Evolutionary conservation across 176 grass and related monocot genomes (phyloP).

Genomic region (Bothriochloa decipiens): DNA sequence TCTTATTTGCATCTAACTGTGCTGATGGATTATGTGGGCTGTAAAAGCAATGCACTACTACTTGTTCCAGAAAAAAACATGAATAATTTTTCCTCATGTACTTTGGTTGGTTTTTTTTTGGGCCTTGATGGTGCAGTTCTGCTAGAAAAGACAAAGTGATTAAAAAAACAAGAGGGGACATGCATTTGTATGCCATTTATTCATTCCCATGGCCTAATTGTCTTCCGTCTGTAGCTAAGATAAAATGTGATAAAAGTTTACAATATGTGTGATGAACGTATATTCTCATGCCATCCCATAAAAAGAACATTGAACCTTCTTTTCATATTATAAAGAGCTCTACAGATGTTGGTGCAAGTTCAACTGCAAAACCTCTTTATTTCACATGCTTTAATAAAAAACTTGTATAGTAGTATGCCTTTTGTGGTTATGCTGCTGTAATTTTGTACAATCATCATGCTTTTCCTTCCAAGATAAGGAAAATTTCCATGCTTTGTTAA

Average conservation of each 20-base stretch:
- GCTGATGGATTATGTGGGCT: not conserved
- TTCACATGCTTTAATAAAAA: conserved; percentile 30
- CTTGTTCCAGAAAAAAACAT: not conserved
- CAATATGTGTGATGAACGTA: not conserved
- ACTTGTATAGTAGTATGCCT: not conserved
- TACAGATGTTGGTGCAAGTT: not conserved
- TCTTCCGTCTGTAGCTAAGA: not conserved
- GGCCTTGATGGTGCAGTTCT: conserved; percentile 1
- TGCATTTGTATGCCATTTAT: conserved; percentile 17
- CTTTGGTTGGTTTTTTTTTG: not conserved
- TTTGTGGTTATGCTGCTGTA: not conserved
- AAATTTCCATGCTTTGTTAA: not conserved
- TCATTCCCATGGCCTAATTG: not conserved
- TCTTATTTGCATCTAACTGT: conserved; percentile 18
- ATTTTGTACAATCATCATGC: not conserved
- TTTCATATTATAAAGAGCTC: conserved; percentile 3
- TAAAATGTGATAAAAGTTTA: conserved; percentile 1
- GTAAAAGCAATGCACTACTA: not conserved
- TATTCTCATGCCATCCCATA: conserved; percentile 7
- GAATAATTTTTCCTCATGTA: not conserved
- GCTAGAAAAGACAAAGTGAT: conserved; percentile 1
- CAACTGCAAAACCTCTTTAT: conserved; percentile 9
- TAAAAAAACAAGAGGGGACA: not conserved
- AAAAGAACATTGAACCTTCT: not conserved
- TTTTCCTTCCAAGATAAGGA: not conserved